Conservation (phyloP, 2,329 filamentous ascomycete genomes). For the Ophiostoma fasciatum region DNA sequence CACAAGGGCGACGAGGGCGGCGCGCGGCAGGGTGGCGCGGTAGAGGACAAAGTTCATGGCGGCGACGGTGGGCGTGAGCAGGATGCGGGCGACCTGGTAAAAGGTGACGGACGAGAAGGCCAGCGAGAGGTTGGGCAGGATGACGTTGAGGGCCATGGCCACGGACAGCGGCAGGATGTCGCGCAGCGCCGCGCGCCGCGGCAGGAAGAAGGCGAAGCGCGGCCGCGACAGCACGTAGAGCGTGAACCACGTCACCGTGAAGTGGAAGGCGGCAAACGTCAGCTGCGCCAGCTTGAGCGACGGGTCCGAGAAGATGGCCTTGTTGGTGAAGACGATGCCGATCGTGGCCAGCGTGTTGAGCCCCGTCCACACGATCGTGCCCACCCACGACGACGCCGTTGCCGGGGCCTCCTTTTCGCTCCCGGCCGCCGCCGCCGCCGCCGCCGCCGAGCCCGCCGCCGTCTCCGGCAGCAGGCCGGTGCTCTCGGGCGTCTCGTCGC, state of each 20-base stretch:
- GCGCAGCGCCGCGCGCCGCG: conserved; percentile 37
- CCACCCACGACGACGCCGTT: conserved; percentile 20
- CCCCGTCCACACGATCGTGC: conserved; percentile 38
- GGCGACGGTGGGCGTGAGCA: conserved; percentile 51
- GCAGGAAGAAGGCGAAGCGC: conserved; percentile 42
- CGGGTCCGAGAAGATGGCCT: conserved; percentile 51
- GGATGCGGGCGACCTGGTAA: conserved; percentile 53
- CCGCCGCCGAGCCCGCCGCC: too few species aligned
- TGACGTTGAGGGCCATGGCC: conserved; percentile 55
- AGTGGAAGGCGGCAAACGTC: conserved; percentile 54
- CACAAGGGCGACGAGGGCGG: conserved; percentile 38
- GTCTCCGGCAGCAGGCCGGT: conserved; percentile 24
- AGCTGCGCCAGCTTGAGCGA: conserved; percentile 47
- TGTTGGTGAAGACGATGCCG: conserved; percentile 55
- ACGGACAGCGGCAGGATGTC: conserved; percentile 49
- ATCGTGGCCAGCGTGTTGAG: conserved; percentile 50
- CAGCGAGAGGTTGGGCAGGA: conserved; percentile 52
- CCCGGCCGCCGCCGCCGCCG: too few species aligned
- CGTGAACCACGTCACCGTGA: conserved; percentile 48
- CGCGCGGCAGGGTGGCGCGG: conserved; percentile 36
- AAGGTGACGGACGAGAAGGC: conserved; percentile 55
- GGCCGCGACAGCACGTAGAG: conserved; percentile 46
- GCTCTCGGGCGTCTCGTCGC: conserved; percentile 24
- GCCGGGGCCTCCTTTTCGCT: conserved; percentile 21
- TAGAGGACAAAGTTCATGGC: conserved; percentile 51